phyloP scores from a whole-genome alignment of 2,329 filamentous ascomycete species.

The Atkinsonella hypoxylon region DNA sequence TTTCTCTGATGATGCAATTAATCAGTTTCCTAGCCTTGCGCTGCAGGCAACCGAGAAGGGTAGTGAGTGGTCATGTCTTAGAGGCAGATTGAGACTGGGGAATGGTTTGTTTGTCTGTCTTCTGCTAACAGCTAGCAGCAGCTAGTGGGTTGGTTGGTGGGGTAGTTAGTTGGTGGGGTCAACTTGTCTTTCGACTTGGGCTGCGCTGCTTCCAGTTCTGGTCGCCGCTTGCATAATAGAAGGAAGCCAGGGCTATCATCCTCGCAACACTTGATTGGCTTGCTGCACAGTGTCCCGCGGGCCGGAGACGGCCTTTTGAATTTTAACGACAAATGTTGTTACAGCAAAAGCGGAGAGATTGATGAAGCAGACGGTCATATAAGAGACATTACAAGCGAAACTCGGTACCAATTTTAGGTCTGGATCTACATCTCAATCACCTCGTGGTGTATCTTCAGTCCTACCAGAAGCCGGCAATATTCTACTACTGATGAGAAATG shows the following conservation, averaged over 20 bases:
- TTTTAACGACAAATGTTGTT: not conserved
- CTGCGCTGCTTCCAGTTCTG: not conserved
- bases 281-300: not conserved
- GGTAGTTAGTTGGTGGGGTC: too few relatives aligned
- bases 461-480: too few relatives aligned
- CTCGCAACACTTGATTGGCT: not conserved
- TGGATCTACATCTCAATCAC: too few relatives aligned
- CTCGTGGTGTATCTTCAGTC: too few relatives aligned
- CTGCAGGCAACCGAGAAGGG: slow-evolving; percentile 1
- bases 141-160: not conserved
- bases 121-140: too few relatives aligned
- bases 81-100: too few relatives aligned
- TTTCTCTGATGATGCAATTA: not conserved
- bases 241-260: not conserved
- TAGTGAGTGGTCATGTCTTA: not conserved
- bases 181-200: not conserved
- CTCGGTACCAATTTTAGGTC: too few relatives aligned
- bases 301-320: not conserved
- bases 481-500: too few relatives aligned
- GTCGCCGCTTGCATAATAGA: not conserved
- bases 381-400: too few relatives aligned
- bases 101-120: too few relatives aligned
- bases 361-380: too few relatives aligned
- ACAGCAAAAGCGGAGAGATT: not conserved
- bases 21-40: not conserved